Evolutionary conservation across 768 basidiomycete genomes (phyloP), one percentile per base, ranked within the genome.

Genomic region (Mycena filopes): DNA sequence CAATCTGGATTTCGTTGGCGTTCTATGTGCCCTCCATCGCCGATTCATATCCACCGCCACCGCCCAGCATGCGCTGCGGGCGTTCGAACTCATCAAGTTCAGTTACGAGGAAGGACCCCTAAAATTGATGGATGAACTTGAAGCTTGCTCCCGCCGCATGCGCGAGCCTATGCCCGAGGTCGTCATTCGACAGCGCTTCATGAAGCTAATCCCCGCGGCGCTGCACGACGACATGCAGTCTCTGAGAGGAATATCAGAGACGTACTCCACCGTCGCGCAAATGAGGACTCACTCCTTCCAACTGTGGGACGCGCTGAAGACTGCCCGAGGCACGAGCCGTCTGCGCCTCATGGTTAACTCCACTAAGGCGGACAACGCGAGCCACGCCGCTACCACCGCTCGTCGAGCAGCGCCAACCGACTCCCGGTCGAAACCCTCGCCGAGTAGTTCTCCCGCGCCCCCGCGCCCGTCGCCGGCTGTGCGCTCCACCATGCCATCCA

Each of bases 41-140:
- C 33, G 58, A 3, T 58, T 58, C 36, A 40, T 58, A 1, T 36
- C 56, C 4, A 38, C 46, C 2, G 45, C 56, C 13, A 58, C 56
- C 8, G 46, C 46, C 5, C 46, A 58, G 3, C 45, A 48, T 3
- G 56, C 56, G 0, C 20, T 36, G 1, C 28, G 31, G 1, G 45
- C 31, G 0, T 57, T 57, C 29, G 45, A 57, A 0, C 5, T 7
- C 2, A 28, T 58, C 12, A 5, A 33, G 18, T 58, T 25, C 15
- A 20, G 10, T 8, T 21, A 11, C 2, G 46, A 47, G 10, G 56
- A 47, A 2, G 56, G 56, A 1, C 56, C 46, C 0, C 16, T 40
- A 11, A 50, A 60, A 12, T 16, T 60, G 2, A 20, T 60, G 26
- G 58, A 60, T 18, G 58, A n/a, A 60, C 13, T 18, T 60, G n/a